phyloP scores from a whole-genome alignment of 2,329 filamentous ascomycete genomes.

The Aspergillus novoparasiticus region DNA sequence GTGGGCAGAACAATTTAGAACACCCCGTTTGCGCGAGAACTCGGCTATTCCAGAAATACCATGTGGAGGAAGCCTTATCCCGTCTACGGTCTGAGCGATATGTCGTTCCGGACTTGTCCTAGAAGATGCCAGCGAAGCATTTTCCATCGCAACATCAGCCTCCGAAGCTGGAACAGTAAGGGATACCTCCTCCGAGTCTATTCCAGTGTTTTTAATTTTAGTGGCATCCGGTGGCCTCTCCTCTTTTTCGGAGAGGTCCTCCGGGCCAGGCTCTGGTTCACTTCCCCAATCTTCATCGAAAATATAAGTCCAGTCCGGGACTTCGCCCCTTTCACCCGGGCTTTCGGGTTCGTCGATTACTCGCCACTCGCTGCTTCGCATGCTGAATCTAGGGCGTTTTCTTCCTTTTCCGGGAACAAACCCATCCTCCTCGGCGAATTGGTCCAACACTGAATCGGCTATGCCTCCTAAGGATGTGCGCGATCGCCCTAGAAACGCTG shows the following conservation, averaged over 20 bases:
- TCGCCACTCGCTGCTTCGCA: constrained; percentile 71
- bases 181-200: constrained; percentile 6
- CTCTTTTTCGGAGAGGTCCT: constrained; percentile 10
- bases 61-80: constrained; percentile 11
- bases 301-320: constrained; percentile 31
- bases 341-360: constrained; percentile 72
- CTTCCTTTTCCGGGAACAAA: constrained; percentile 62
- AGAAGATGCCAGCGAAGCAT: background rate
- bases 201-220: too few species aligned
- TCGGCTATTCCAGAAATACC: background rate
- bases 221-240: background rate
- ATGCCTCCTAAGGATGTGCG: constrained; percentile 70
- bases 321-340: constrained; percentile 56
- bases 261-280: constrained; percentile 14
- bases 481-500: constrained; percentile 75
- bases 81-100: constrained; percentile 6
- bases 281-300: constrained; percentile 27
- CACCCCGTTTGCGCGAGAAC: constrained; percentile 5
- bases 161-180: background rate
- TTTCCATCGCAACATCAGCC: background rate
- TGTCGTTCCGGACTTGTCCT: background rate
- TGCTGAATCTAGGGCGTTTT: constrained; percentile 71
- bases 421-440: constrained; percentile 68
- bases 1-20: constrained; percentile 11
- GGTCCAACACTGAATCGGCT: constrained; percentile 65